A percentile compares a stretch with the other conserved stretches of the same genome.
Conservation (phyloP, 345 rosid genomes). For the Citrus mangshanensis region DNA sequence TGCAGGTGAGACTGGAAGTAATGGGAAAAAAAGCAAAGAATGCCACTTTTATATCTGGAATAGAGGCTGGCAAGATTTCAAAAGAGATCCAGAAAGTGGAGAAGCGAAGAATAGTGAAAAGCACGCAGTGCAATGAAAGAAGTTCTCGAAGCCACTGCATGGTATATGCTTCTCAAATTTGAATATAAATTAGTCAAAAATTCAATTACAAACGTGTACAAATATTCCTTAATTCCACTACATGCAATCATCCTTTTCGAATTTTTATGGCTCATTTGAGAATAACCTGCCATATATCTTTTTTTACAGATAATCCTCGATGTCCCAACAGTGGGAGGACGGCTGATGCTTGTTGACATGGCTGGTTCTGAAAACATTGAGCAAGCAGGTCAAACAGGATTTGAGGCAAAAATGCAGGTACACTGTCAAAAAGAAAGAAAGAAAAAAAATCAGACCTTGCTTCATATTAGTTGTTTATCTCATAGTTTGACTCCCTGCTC, state of each 20-base stretch:
- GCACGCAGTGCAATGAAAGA: constrained; percentile 88
- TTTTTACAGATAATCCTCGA: constrained; percentile 73
- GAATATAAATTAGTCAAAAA: not conserved
- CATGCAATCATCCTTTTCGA: constrained; percentile 24
- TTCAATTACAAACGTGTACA: not conserved
- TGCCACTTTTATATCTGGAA: constrained; percentile 81
- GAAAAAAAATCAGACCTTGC: not conserved
- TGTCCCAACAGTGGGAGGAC: constrained; percentile 96
- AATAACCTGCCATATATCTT: not conserved
- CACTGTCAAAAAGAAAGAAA: not conserved
- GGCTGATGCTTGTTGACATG: constrained; percentile 98
- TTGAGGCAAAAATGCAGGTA: constrained; percentile 99
- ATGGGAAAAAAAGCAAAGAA: constrained; percentile 97
- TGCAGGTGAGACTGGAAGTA: constrained; percentile 87
- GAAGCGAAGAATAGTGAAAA: constrained; percentile 89
- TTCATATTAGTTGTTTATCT: not conserved
- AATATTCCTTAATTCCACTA: constrained; percentile 34
- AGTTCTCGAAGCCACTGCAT: constrained; percentile 99
- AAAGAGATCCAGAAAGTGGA: constrained; percentile 94
- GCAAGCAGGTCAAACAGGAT: constrained; percentile 90
- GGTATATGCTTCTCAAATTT: constrained; percentile 32
- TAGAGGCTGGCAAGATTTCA: constrained; percentile 80
- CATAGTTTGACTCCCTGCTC: not conserved
- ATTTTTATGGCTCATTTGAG: not conserved
- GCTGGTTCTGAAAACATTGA: constrained; percentile 99